Conservation (phyloP, 2,329 filamentous ascomycete species). For the Periconia sp. region DNA sequence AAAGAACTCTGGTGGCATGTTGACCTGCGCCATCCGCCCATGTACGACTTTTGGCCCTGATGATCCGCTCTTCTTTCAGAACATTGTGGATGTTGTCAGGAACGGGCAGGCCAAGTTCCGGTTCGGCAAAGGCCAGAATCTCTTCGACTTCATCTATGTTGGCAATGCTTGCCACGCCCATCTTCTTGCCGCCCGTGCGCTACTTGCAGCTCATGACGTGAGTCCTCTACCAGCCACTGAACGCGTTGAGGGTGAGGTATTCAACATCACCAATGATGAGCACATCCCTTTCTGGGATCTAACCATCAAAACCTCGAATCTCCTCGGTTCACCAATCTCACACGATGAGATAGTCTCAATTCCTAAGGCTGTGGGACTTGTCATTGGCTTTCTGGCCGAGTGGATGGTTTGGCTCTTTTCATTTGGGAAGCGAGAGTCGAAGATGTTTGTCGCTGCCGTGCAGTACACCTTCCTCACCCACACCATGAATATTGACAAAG, state of each 20-base stretch:
- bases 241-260: constrained; percentile 20
- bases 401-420: constrained; percentile 15
- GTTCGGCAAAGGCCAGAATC: constrained; percentile 17
- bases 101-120: too few relatives aligned
- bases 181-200: constrained; percentile 12
- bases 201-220: constrained; percentile 6
- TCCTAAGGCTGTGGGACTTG: constrained; percentile 3
- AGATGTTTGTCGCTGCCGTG: constrained; percentile 7
- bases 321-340: constrained; percentile 9
- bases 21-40: too few relatives aligned
- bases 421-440: constrained; percentile 11
- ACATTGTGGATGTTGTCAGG: too few relatives aligned
- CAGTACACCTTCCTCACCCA: constrained; percentile 10
- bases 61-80: too few relatives aligned
- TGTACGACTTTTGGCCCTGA: too few relatives aligned
- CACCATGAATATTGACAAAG: constrained; percentile 15
- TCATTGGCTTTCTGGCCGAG: constrained; percentile 10
- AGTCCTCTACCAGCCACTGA: constrained; percentile 6
- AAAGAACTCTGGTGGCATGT: too few relatives aligned
- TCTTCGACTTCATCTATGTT: constrained; percentile 21
- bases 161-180: constrained; percentile 17
- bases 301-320: background rate
- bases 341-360: constrained; percentile 6
- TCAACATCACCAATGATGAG: constrained; percentile 21
- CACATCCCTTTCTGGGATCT: constrained; percentile 20